phyloP scores from a whole-genome alignment of 208 protist genomes.

The Blastocrithidia nonstop region DNA sequence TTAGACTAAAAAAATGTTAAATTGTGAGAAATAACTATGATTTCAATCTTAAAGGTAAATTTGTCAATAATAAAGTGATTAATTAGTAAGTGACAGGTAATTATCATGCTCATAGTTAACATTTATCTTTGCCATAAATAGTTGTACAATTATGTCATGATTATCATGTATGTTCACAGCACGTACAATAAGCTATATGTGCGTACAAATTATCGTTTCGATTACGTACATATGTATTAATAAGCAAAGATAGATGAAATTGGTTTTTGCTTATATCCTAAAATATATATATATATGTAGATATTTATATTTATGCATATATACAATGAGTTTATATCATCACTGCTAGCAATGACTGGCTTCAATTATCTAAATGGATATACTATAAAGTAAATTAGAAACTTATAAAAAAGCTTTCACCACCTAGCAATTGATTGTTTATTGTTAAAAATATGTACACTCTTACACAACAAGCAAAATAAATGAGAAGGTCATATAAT shows the following conservation, averaged over 20 bases:
- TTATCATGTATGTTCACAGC: neutral
- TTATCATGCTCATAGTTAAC: neutral
- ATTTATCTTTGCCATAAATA: neutral
- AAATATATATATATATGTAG: slow-evolving; percentile 9
- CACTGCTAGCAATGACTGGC: neutral
- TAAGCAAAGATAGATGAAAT: neutral
- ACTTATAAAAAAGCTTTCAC: too few species aligned
- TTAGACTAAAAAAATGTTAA: neutral
- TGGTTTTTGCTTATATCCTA: neutral
- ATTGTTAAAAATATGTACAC: neutral
- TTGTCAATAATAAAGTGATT: neutral
- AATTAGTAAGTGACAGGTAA: neutral
- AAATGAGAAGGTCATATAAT: neutral
- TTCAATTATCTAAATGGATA: neutral
- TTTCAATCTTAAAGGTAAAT: neutral
- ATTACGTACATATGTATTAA: neutral
- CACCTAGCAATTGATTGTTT: too few species aligned
- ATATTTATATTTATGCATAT: slow-evolving; percentile 5
- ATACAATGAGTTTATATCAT: slow-evolving; percentile 2
- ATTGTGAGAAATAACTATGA: neutral
- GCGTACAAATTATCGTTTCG: neutral
- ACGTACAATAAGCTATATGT: neutral
- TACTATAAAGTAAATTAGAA: too few species aligned
- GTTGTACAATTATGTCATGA: neutral
- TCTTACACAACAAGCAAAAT: slow-evolving; percentile 2